Conservation (phyloP, 2,329 filamentous ascomycete species). For the Epichloe amarillans region DNA sequence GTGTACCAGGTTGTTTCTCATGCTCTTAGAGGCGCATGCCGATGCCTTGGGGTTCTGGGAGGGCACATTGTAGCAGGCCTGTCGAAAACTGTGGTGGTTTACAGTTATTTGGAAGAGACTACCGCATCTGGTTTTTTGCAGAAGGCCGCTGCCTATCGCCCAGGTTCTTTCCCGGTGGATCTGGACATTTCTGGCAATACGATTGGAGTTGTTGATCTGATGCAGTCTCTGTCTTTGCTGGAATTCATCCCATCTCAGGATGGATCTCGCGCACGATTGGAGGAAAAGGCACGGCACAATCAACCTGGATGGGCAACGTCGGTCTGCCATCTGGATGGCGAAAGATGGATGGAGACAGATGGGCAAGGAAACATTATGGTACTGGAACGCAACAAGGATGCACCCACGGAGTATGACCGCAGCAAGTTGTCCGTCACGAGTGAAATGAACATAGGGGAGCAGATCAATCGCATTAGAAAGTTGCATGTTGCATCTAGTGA, state of each 20-base stretch:
- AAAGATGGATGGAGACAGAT: slow-evolving; percentile 73
- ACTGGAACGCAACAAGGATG: slow-evolving; percentile 57
- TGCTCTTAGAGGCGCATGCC: slow-evolving; percentile 65
- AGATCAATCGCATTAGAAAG: slow-evolving; percentile 76
- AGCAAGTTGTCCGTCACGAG: slow-evolving; percentile 58
- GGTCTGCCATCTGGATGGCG: slow-evolving; percentile 55
- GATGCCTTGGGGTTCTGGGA: slow-evolving; percentile 60
- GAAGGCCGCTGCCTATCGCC: slow-evolving; percentile 64
- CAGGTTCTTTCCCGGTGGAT: slow-evolving; percentile 73
- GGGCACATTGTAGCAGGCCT: slow-evolving; percentile 74
- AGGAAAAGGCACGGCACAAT: slow-evolving; percentile 67
- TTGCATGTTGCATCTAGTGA: slow-evolving; percentile 54
- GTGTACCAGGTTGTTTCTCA: slow-evolving; percentile 60
- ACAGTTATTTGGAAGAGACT: slow-evolving; percentile 42
- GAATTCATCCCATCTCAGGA: slow-evolving; percentile 49
- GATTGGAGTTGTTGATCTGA: slow-evolving; percentile 80
- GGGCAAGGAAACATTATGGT: slow-evolving; percentile 79
- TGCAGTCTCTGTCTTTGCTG: slow-evolving; percentile 79
- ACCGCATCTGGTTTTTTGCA: slow-evolving; percentile 43
- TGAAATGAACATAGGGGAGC: slow-evolving; percentile 79
- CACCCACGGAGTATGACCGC: slow-evolving; percentile 61
- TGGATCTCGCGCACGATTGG: slow-evolving; percentile 47
- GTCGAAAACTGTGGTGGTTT: slow-evolving; percentile 68
- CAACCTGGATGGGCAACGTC: slow-evolving; percentile 74
- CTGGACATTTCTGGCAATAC: slow-evolving; percentile 58